These are phyloP conservation scores for Pythium oligandrum DNA, from an alignment of 352 stramenopile species.

Conservation along the genomic window DNA sequence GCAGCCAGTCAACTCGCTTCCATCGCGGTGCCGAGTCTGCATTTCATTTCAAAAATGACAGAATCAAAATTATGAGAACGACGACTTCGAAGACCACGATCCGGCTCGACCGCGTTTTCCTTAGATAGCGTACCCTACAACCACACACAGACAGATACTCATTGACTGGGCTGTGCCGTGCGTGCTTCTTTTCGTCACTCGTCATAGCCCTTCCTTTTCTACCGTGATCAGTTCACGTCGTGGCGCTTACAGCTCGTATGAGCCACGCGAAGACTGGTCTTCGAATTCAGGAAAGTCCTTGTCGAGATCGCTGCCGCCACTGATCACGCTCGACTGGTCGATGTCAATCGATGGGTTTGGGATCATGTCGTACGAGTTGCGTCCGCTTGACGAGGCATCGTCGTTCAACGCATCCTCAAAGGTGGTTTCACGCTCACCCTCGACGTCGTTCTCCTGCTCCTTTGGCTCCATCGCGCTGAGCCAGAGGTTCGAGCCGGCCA, in stretches of 20 bases:
- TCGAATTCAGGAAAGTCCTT: conserved; percentile 76
- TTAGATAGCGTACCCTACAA: too few species aligned
- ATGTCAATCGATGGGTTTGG: conserved; percentile 27
- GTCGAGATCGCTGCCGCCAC: conserved; percentile 57
- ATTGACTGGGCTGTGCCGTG: too few species aligned
- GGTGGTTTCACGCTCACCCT: conserved; percentile 41
- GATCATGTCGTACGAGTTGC: conserved; percentile 59
- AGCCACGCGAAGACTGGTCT: conserved; percentile 65
- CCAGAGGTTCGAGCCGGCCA: conserved; percentile 66
- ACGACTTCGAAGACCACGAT: too few species aligned
- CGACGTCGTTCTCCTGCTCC: conserved; percentile 49
- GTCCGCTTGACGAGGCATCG: conserved; percentile 35
- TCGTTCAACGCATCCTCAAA: conserved; percentile 28
- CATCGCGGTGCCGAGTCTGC: too few species aligned
- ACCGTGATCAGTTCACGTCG: background rate
- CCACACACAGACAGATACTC: too few species aligned
- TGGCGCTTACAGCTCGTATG: conserved; percentile 63
- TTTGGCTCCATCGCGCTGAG: conserved; percentile 79
- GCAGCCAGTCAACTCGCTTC: too few species aligned
- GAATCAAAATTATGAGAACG: too few species aligned
- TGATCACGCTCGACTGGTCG: conserved; percentile 71
- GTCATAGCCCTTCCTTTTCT: background rate
- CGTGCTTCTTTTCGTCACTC: too few species aligned
- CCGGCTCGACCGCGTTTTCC: too few species aligned
- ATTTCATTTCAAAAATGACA: too few species aligned